Base-by-base conservation (phyloP, 306 rosid genomes). In the Alnus glutinosa region DNA sequence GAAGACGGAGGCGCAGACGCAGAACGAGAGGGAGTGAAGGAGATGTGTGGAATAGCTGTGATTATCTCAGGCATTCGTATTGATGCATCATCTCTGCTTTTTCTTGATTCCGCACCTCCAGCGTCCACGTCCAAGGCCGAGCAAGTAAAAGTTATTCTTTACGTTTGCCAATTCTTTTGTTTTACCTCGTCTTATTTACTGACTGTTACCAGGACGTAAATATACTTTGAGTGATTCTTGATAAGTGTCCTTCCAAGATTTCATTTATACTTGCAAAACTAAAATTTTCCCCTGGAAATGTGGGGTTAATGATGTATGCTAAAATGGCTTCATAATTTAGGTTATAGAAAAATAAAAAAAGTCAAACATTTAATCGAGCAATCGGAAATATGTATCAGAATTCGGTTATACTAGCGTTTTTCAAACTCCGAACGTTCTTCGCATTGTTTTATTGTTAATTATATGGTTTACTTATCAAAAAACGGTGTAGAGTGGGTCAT, bases 11-110 rank as follows among this genome's bases (percentile, higher is more conserved):
- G 3, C 4, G n/a, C 28, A 23, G 28, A 23, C 28, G 28, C n/a
- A 14, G 74, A 32, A 62, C 34, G 61, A 46, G 47, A 7, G 77
- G 55, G n/a, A 36, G 32, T 18, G 47, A 2, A 49, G 75, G 79
- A 90, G 70, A 95, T 92, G 98, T 92, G 98, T 63, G 98, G 98
- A 83, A 90, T 95, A 70, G 96, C 98, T 63, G 72, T 95, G 89
- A 83, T 89, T 6, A 79, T 95, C 46, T 88, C 86, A 0, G 97
- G 93, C 77, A 67, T 89, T 82, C 96, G 86, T 6, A 74, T 93
- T n/a, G 71, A 85, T 50, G 70, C 77, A 19, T 82, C 97, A 4
- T 82, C 89, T 63, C 72, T 77, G 55, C 55, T 71, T 23, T 23
- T 23, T 16, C 71, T 76, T 61, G 87, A 86, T 72, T 75, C 89